Evolutionary conservation across 352 stramenopile genomes (phyloP), one percentile per base, ranked within the genome.

Genomic region (Thalassiosira mediterranea): DNA sequence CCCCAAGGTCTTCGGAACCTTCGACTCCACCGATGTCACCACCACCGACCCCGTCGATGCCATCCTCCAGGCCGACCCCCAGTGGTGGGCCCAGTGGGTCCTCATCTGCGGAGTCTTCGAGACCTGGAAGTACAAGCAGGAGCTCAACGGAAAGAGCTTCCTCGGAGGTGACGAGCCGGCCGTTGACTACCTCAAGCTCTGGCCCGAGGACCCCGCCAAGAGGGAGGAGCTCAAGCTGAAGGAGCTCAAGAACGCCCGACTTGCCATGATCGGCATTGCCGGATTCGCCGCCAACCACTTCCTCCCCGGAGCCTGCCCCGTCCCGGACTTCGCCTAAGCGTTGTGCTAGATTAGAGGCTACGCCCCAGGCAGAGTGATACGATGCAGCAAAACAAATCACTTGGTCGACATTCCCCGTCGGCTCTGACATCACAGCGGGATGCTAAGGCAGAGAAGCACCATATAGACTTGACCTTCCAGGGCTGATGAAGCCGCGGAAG

Each of bases 41-140:
- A 90, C 82, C 42, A 85, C 78, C 31, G 88, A 94, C 57, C 88
- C 88, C 4, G 86, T 94, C 53, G 74, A 81, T 47, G 88, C 88
- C 25, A 88, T 91, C 73, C 34, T 82, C 0, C 64, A 91, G 65
- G 80, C 88, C 26, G 85, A 91, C 81, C 75, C 79, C 40, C 85
- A 91, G 80, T 92, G 86, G 84, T 94, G 88, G 88, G 85, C 80
- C 11, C 88, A 94, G 88, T 92, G 88, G 26, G 52, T 93, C 61
- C 11, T 94, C 26, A 71, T 92, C 60, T 93, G 86, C 52, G 88
- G 83, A 47, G 67, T 79, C 49, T 79, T 89, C 38, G 88, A 94
- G 68, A 77, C 62, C 21, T 82, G 78, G 69, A 93, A 93, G 72
- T 89, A 89, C 83, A 78, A 82, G 59, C 73, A 56, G 40, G 84